Evolutionary conservation across 2,329 filamentous ascomycete species (phyloP), one percentile per base, ranked within the genome.

Genomic region (Colletotrichum trifolii): DNA sequence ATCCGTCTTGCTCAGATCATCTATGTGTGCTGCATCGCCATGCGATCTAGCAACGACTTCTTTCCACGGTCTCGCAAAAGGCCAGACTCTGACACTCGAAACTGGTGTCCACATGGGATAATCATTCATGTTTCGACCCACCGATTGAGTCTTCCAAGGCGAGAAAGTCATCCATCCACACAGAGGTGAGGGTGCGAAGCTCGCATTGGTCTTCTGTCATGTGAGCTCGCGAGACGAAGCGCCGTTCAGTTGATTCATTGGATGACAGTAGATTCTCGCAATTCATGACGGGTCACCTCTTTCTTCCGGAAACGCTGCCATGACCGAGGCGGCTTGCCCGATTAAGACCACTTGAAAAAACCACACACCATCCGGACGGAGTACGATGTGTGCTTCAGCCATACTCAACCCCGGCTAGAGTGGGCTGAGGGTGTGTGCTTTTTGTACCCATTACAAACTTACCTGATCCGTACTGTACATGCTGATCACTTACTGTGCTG

Each of bases 131-230:
- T 47, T 33, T 35, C n/a, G 42, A 46, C 40, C 52, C 52, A 62
- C 58, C 62, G 60, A 43, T 15, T 66, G 15, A 48, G 38, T 40
- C 58, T 17, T 54, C 54, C 53, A 54, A 46, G 46, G 54, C 40
- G 25, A 54, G 38, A 63, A 54, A 66, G 60, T 64, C 60, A 50
- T 49, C 60, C 60, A 58, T 66, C 43, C 54, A 66, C 49, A 59
- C 42, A 25, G 43, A 38, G 3, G 25, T 25, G 4, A 25, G 42
- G 43, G 60, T 54, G 53, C 56, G 49, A 60, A 60, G 36, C 43
- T 59, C 67, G 64, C 67, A 68, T 68, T 68, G 54, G 67, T 46
- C 10, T 33, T 43, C 13, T 56, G 65, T 68, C 67, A 67, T 68
- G 67, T 68, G 67, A 68, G 64, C 48, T 49, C 48, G 64, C 45